Conservation (phyloP, 164 flowering plant genomes). For the Amborella trichopoda region DNA sequence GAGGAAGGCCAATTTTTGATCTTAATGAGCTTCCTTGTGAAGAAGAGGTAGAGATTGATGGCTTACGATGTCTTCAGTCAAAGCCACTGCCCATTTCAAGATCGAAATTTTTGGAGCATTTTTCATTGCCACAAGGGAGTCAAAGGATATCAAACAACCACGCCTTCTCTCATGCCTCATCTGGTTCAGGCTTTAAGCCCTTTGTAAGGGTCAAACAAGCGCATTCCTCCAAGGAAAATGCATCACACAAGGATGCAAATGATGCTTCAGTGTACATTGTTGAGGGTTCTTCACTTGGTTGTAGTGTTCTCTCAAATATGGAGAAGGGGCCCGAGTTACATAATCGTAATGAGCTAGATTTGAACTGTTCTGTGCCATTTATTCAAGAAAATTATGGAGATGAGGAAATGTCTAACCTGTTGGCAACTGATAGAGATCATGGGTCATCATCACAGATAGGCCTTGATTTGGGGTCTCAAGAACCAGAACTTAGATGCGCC, state of each 20-base stretch:
- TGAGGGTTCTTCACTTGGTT: too few species aligned
- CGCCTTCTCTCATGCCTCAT: conserved; percentile 57
- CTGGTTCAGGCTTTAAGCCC: conserved; percentile 66
- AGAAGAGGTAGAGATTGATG: conserved; percentile 33
- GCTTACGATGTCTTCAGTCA: conserved; percentile 31
- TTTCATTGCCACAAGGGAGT: conserved; percentile 17
- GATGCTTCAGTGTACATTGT: too few species aligned
- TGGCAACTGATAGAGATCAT: too few species aligned
- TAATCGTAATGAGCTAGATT: too few species aligned
- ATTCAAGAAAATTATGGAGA: conserved; percentile 13
- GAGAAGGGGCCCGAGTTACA: too few species aligned
- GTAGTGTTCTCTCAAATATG: too few species aligned
- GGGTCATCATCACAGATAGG: too few species aligned
- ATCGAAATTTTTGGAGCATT: conserved; percentile 18
- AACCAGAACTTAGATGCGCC: conserved; percentile 14
- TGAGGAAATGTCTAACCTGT: conserved; percentile 4
- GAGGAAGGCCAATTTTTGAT: conserved; percentile 55
- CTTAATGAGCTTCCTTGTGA: conserved; percentile 65
- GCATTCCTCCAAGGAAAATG: conserved; percentile 11
- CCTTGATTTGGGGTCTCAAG: too few species aligned
- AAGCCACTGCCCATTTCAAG: conserved; percentile 31
- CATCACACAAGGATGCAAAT: conserved; percentile 12
- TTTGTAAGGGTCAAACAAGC: conserved; percentile 30
- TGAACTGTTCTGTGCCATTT: conserved; percentile 9
- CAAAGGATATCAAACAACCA: conserved; percentile 30